Conservation (phyloP, 805 yeast genomes). For the Saturnispora diversa region DNA sequence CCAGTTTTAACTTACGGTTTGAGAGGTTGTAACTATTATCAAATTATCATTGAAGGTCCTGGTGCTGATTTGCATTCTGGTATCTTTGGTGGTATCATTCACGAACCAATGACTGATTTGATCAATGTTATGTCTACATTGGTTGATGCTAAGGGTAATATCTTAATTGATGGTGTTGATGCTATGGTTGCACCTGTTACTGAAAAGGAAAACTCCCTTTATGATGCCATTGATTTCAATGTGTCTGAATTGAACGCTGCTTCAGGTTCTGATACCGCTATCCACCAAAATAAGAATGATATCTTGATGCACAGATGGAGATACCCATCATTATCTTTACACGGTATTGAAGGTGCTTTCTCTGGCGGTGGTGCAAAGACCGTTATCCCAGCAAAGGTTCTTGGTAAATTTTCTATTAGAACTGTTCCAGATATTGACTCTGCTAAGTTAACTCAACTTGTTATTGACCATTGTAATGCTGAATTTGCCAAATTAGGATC, state of each 20-base stretch:
- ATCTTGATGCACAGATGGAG: constrained; percentile 99
- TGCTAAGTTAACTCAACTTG: constrained; percentile 67
- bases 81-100: constrained; percentile 92
- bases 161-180: constrained; percentile 75
- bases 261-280: constrained; percentile 77
- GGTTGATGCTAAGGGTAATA: constrained; percentile 77
- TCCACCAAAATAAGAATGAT: constrained; percentile 68
- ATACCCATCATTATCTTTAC: constrained; percentile 90
- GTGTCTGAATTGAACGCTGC: constrained; percentile 81
- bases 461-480: constrained; percentile 58
- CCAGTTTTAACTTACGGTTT: constrained; percentile 97
- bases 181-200: constrained; percentile 96
- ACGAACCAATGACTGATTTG: constrained; percentile 96
- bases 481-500: constrained; percentile 63
- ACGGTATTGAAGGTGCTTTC: constrained; percentile 97
- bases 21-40: constrained; percentile 94
- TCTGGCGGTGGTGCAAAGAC: constrained; percentile 95
- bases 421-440: constrained; percentile 93
- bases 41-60: constrained; percentile 77
- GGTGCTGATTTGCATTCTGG: constrained; percentile 97
- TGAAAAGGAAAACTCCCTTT: constrained; percentile 64
- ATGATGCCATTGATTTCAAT: constrained; percentile 79
- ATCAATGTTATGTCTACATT: constrained; percentile 66
- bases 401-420: constrained; percentile 93
- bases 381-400: constrained; percentile 90